Base-by-base conservation (phyloP, 768 basidiomycete genomes). In the Mycena pura region DNA sequence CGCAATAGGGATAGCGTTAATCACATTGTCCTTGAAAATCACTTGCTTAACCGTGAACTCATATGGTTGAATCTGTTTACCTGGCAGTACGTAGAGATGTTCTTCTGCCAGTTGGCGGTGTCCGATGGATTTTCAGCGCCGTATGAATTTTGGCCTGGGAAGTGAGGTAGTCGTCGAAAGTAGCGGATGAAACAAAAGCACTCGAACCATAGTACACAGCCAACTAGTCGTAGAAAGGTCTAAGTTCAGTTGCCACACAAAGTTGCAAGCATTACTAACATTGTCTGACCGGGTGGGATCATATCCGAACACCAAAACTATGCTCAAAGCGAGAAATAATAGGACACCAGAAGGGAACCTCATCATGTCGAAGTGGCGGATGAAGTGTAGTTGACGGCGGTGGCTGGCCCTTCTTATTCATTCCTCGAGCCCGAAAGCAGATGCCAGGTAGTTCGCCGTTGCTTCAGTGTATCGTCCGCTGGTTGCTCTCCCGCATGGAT, bases 61-160 rank as follows among this genome's bases (percentile, higher is more conserved):
- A 21, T 5, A 17, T n/a, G 17, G 24, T 21, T 27, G 27, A n/a
- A n/a, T 7, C 9, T 11, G 29, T 34, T 17, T 64, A 83, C 82
- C 74, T 84, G 80, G 64, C 86, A 88, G 67, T 86, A 87, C 15
- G 73, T 72, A 1, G 80, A 72, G 32, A 88, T 70, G 1, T 71
- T 70, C 71, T 85, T 75, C 70, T 88, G 86, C 76, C 78, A 86
- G 57, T 80, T 79, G 5, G 77, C 79, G 10, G 76, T 65, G 47
- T 70, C 61, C 58, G 72, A 71, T 3, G 75, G 65, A 64, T 83
- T 76, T 1, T 81, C 79, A 3, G 84, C 84, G 29, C 86, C 86
- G 55, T 82, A 84, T 10, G 84, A 85, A 68, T 88, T 84, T 67
- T 87, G 86, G 17, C 86, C 84, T 74, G 28, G 29, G 22, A 36